Percentiles rank a stretch among this genome's conserved stretches.
These are phyloP conservation scores for Aureobasidium namibiae DNA, from an alignment of 2,329 filamentous ascomycete genomes.

Conservation along the genomic window DNA sequence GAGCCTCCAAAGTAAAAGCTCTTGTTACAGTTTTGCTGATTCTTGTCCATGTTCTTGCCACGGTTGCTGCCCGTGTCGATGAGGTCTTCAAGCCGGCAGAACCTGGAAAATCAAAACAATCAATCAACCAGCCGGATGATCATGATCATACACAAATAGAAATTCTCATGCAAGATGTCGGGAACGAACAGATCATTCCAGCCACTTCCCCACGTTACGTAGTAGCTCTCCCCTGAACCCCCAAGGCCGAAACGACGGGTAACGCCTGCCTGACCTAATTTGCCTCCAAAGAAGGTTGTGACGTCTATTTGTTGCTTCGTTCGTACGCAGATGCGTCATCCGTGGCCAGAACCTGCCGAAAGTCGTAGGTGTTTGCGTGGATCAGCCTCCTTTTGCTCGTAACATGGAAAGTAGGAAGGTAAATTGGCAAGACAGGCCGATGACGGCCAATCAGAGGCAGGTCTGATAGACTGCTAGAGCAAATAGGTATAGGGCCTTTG, in stretches of 20 bases:
- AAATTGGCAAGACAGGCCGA: background rate
- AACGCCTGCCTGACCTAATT: conserved; percentile 1
- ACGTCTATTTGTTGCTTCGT: background rate
- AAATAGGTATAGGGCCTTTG: background rate
- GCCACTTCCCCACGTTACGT: background rate
- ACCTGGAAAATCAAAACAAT: background rate
- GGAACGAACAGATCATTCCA: background rate
- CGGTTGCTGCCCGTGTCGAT: background rate
- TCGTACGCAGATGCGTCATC: conserved; percentile 3
- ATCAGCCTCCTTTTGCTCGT: conserved; percentile 7
- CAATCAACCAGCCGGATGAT: background rate
- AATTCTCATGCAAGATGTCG: background rate
- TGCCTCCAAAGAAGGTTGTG: background rate
- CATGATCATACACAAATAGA: conserved; percentile 2
- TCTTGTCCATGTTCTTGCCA: no score
- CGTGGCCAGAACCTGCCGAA: conserved; percentile 1
- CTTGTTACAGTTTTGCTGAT: background rate
- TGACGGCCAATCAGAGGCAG: background rate
- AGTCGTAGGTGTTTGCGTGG: background rate
- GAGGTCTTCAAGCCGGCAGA: background rate
- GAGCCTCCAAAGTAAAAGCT: background rate
- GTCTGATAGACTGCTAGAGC: background rate
- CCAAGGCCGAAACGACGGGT: background rate
- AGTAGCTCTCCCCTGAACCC: background rate
- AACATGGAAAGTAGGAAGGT: conserved; percentile 7